Base-by-base conservation (phyloP, 148 eudicot species). In the Rhododendron mucronatum region DNA sequence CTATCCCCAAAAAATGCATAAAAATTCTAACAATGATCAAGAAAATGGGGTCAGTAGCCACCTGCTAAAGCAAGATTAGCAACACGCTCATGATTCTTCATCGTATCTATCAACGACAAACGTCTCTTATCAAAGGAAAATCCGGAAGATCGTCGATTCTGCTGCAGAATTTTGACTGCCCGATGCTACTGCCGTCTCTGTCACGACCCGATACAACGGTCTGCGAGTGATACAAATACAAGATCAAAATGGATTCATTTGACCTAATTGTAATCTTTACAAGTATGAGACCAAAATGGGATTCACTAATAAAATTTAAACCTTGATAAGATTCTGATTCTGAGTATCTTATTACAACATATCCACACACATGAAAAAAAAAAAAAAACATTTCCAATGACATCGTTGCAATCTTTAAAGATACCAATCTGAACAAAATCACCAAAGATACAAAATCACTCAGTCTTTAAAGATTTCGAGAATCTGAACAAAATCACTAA, bases 11-110 rank as follows among this genome's bases (percentile, higher is more conserved):
- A 57, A 57, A 45, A 26, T 74, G 7, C 67, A 14, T 28, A 28
- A 48, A 78, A 75, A 61, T 48, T 18, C 10, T 7, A 80, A 23
- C 13, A 33, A 18, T 13, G 16, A 61, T 50, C 55, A 69, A 8
- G 16, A 33, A 79, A 78, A 26, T 73, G 21, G 45, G 74, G 28
- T 86, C 61, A 82, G 85, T 41, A 82, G 61, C 86, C 75, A 96
- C 99, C 99, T 92, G 96, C 97, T 28, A 96, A 91, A 33, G 98
- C 99, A 85, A 96, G 57, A 90, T 92, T 96, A 7, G 95, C 98
- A 69, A 91, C 84, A 51, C 94, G 95, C 86, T 96, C 98, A 61
- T 79, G 45, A 71, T 91, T 96, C 98, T 90, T 96, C 99, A 96
- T 96, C 37, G 73, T 86, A 81, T 76, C 69, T 35, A 20, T 75